Evolutionary conservation across 306 rosid genomes (phyloP).

Genomic region (Fragaria vesca): DNA sequence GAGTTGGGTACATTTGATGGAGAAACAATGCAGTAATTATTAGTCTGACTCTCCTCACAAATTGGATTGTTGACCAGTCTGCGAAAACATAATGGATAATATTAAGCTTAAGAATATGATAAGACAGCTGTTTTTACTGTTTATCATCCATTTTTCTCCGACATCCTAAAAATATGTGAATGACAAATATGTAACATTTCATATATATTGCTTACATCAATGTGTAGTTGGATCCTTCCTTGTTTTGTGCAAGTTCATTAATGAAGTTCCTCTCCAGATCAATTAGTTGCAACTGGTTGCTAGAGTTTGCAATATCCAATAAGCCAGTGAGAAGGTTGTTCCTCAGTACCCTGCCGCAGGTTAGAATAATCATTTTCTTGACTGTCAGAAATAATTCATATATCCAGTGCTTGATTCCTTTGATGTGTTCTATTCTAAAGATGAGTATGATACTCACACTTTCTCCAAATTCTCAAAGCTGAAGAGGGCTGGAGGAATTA

Average conservation of each 20-base stretch:
- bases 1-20: slow-evolving; percentile 23
- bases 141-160: background rate
- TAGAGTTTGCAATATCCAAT: slow-evolving; percentile 18
- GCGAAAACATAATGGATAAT: slow-evolving; percentile 8
- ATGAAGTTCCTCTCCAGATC: slow-evolving; percentile 31
- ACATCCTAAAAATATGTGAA: background rate
- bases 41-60: slow-evolving; percentile 31
- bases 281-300: slow-evolving; percentile 22
- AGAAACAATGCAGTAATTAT: slow-evolving; percentile 39
- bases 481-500: slow-evolving; percentile 50
- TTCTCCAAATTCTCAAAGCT: slow-evolving; percentile 42
- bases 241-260: background rate
- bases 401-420: background rate
- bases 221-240: background rate
- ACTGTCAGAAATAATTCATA: background rate
- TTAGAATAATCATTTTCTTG: background rate
- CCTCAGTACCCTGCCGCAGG: slow-evolving; percentile 29
- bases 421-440: background rate
- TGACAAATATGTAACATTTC: background rate
- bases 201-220: slow-evolving; percentile 29
- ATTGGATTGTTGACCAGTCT: slow-evolving; percentile 55
- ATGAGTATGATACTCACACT: slow-evolving; percentile 44
- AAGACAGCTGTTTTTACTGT: background rate
- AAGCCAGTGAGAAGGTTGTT: slow-evolving; percentile 32
- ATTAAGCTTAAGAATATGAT: background rate